A percentile compares a stretch with the other conserved stretches of the same genome.
Evolutionary conservation across 495 filamentous ascomycete genomes (phyloP).

Genomic region (Penicillium dipodomyicola): DNA sequence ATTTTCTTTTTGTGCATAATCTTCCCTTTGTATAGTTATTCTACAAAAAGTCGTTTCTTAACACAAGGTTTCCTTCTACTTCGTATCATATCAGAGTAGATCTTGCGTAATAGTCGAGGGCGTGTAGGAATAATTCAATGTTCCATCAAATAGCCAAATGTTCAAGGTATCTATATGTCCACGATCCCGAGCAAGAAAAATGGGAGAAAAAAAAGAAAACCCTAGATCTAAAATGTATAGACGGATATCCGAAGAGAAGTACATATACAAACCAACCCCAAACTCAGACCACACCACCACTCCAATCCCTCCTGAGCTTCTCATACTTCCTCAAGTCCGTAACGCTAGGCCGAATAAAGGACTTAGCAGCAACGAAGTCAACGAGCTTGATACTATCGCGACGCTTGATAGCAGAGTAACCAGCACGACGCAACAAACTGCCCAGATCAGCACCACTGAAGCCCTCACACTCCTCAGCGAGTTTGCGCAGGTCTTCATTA

Average conservation of each 20-base stretch:
- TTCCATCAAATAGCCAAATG: constrained; percentile 4
- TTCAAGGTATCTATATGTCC: constrained; percentile 13
- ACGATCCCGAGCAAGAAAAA: neutral
- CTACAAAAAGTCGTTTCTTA: constrained; percentile 24
- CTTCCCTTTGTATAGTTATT: constrained; percentile 30
- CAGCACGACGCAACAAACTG: constrained; percentile 73
- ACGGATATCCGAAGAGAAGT: neutral
- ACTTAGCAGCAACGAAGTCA: constrained; percentile 76
- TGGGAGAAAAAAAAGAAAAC: neutral
- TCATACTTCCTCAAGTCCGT: constrained; percentile 71
- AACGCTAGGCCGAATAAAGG: constrained; percentile 76
- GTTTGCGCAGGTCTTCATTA: constrained; percentile 42
- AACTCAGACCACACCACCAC: constrained; percentile 34
- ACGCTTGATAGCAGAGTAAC: constrained; percentile 69
- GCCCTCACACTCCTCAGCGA: constrained; percentile 75
- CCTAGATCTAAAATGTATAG: constrained; percentile 3
- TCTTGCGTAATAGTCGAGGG: neutral
- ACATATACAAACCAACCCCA: neutral
- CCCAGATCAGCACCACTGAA: constrained; percentile 90
- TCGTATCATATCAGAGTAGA: neutral
- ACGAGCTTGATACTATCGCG: constrained; percentile 56
- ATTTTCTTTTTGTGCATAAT: constrained; percentile 29
- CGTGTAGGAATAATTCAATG: neutral
- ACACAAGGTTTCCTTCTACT: neutral
- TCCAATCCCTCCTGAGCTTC: constrained; percentile 52